Percentiles rank a stretch among this genome's conserved stretches.
Evolutionary conservation across 2,329 filamentous ascomycete species (phyloP).

Genomic region (Colletotrichum echinochloae): DNA sequence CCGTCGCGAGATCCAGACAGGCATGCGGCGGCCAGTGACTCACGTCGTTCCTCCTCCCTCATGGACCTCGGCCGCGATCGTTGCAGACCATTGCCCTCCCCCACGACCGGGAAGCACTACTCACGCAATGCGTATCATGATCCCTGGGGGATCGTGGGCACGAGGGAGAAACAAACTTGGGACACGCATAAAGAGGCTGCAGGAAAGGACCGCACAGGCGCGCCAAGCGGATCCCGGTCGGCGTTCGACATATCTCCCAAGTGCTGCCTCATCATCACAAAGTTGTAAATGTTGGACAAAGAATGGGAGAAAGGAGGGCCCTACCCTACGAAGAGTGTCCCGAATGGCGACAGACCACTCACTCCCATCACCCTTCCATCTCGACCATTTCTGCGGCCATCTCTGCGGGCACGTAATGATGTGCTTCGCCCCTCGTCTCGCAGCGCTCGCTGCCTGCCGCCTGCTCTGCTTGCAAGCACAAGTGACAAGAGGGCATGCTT

Average conservation of each 20-base stretch:
- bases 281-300: not conserved
- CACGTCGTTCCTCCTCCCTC: constrained; percentile 26
- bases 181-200: constrained; percentile 18
- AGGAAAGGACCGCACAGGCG: constrained; percentile 38
- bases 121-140: constrained; percentile 34
- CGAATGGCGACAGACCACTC: not conserved
- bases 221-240: constrained; percentile 27
- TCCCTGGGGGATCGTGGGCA: constrained; percentile 18
- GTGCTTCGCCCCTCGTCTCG: constrained; percentile 7
- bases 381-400: not conserved
- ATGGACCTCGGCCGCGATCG: constrained; percentile 25
- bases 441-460: not conserved
- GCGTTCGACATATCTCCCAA: not conserved
- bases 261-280: not conserved
- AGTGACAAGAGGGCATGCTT: too few relatives aligned
- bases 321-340: not conserved
- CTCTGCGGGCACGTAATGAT: constrained; percentile 5
- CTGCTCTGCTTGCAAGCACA: not conserved
- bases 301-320: not conserved
- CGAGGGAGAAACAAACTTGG: constrained; percentile 11
- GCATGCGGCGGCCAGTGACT: constrained; percentile 22
- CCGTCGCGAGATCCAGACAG: constrained; percentile 27
- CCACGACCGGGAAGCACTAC: not conserved
- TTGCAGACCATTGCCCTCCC: constrained; percentile 20
- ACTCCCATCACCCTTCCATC: not conserved